Percentiles rank a stretch among this genome's conserved stretches.
These are phyloP conservation scores for Fraxinus baroniana DNA, from an alignment of 305 asterid species.

Conservation along the genomic window DNA sequence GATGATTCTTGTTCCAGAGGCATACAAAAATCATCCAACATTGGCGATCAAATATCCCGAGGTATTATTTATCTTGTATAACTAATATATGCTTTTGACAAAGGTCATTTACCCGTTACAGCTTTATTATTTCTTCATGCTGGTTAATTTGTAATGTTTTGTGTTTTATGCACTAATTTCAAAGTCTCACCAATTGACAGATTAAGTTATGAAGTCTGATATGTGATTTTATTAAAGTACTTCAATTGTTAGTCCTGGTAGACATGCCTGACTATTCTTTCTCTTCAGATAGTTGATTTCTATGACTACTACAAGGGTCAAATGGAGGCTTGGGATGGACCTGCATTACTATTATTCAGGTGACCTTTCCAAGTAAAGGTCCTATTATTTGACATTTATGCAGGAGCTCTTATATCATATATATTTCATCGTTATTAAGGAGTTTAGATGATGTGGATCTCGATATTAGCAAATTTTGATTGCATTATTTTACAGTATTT, in stretches of 20 bases:
- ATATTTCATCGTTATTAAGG: not conserved
- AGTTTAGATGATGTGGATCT: not conserved
- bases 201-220: not conserved
- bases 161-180: not conserved
- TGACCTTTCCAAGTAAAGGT: constrained; percentile 36
- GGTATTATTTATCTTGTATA: constrained; percentile 41
- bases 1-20: constrained; percentile 99
- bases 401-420: not conserved
- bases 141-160: not conserved
- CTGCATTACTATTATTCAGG: constrained; percentile 97
- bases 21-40: constrained; percentile 95
- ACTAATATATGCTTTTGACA: constrained; percentile 15
- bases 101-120: constrained; percentile 2
- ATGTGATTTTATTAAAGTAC: not conserved
- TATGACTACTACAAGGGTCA: constrained; percentile 97
- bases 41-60: constrained; percentile 84
- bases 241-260: constrained; percentile 9
- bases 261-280: constrained; percentile 27
- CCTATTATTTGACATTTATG: constrained; percentile 17
- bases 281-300: constrained; percentile 73
- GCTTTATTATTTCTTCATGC: not conserved
- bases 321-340: constrained; percentile 99
- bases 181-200: not conserved
- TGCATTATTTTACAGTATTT: not conserved
- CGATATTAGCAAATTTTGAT: not conserved